Base-by-base conservation (phyloP, 2,329 filamentous ascomycete species). In the Xylariomycetidae sp. region DNA sequence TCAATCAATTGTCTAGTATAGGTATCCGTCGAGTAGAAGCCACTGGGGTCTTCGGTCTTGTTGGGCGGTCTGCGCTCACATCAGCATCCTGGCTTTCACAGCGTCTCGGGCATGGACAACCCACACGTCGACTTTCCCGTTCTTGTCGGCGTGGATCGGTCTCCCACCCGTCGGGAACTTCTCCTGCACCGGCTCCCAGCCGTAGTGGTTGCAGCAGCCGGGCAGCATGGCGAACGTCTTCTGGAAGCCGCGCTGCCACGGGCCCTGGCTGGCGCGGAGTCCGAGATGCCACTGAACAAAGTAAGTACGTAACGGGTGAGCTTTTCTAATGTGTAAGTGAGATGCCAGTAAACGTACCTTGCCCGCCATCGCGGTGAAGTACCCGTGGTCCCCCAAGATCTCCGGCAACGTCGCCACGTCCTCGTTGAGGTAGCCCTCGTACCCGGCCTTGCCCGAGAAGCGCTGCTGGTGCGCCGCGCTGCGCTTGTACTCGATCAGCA, bases 211-310 rank as follows among this genome's bases (percentile, higher is more conserved):
- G 29, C 61, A 65, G 47, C 70, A 72, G 2, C 67, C 72, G 2
- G 70, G 70, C 6, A 76, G 54, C 42, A 74, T 64, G 8, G 70
- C 68, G 35, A 74, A 68, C 7, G 64, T 68, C 15, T 63, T 61
- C 30, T 72, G 64, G 41, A 76, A 76, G 1, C 72, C 72, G 12
- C 71, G 63, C 15, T 61, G 61, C 25, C 63, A 56, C 1, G 71
- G 71, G 5, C 62, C 66, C n/a, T 64, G 62, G 38, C 74, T 67
- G 1, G 68, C 33, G 15, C 35, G 40, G 4, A 46, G 18, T 2
- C 43, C 43, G 2, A 46, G 33, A 26, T 44, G 50, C 55, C 56
- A 58, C 31, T 33, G 16, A 17, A 16, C 7, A 6, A 16, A 17
- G 10, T 16, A n/a, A 29, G 13, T 26, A 9, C 13, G 26, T 16